Conservation (phyloP, 2,329 filamentous ascomycete species). For the Pseudocercospora fuligena region DNA sequence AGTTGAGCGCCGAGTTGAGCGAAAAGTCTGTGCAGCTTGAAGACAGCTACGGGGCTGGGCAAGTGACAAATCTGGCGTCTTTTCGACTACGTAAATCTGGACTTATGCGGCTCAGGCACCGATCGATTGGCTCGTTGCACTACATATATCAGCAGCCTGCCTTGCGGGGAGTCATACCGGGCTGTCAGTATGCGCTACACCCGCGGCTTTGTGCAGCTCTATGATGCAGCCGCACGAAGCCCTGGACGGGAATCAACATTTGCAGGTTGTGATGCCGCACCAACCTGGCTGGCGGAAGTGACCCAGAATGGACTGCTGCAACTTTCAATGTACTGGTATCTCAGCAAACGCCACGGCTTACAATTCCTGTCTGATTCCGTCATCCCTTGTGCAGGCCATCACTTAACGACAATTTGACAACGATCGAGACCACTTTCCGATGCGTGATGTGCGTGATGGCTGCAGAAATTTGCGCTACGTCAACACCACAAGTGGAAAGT, state of each 20-base stretch:
- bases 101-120: no score
- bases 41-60: no score
- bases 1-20: no score
- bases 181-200: not conserved
- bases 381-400: constrained; percentile 19
- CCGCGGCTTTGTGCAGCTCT: not conserved
- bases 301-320: not conserved
- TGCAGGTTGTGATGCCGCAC: not conserved
- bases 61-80: no score
- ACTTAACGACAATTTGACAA: not conserved
- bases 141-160: not conserved
- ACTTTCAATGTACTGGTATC: not conserved
- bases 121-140: not conserved
- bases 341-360: constrained; percentile 21
- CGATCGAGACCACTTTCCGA: not conserved
- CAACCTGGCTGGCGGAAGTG: not conserved
- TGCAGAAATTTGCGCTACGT: constrained; percentile 1
- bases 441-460: not conserved
- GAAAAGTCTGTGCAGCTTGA: no score
- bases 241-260: not conserved
- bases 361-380: constrained; percentile 10
- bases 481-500: constrained; percentile 1
- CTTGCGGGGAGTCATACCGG: not conserved
- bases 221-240: not conserved
- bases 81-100: no score